Evolutionary conservation across 495 filamentous ascomycete species (phyloP).

Genomic region (Penicillium mononematosum): DNA sequence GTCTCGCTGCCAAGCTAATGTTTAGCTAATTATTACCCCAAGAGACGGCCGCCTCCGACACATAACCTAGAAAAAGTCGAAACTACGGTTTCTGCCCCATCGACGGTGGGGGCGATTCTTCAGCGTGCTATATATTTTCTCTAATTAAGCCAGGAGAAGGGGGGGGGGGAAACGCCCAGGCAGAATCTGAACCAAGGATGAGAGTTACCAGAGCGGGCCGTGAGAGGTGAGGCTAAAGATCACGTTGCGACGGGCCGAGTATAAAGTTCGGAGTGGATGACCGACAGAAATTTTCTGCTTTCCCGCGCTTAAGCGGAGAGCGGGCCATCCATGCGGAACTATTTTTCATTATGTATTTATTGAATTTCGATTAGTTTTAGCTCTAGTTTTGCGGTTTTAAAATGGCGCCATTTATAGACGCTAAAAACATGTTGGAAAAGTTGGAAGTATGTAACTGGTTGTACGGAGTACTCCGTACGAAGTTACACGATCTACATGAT

Average conservation of each 20-base stretch:
- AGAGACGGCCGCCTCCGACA: conserved; percentile 3
- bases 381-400: neutral
- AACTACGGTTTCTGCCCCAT: neutral
- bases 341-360: conserved; percentile 5
- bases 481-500: neutral
- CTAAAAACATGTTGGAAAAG: neutral
- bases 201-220: conserved; percentile 5
- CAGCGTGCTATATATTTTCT: neutral
- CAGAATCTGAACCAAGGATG: neutral
- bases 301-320: conserved; percentile 11
- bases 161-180: no score
- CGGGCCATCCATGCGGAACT: neutral
- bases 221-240: conserved; percentile 16
- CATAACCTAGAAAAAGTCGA: neutral
- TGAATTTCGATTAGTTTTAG: neutral
- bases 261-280: conserved; percentile 17
- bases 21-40: neutral
- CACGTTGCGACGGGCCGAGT: conserved; percentile 29
- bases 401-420: conserved; percentile 7
- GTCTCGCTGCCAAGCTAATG: neutral
- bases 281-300: conserved; percentile 30
- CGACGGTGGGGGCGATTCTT: neutral
- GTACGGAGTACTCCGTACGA: neutral
- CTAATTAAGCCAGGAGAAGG: neutral
- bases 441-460: neutral